Evolutionary conservation across 2,329 filamentous ascomycete genomes (phyloP).

Genomic region (Teratosphaeria epicoccoides): DNA sequence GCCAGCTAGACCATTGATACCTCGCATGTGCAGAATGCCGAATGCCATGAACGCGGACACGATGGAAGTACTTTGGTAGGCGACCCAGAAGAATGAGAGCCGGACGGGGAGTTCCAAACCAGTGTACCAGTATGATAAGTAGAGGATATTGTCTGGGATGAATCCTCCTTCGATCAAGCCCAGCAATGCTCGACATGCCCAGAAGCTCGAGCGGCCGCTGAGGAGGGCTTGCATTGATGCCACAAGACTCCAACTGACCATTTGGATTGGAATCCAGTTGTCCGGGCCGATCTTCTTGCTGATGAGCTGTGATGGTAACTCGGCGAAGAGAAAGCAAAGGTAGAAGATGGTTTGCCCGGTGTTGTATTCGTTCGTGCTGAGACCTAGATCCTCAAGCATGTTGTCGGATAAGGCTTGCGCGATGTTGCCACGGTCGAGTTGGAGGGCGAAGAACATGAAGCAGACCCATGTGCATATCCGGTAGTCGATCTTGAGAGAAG

Average conservation of each 20-base stretch:
- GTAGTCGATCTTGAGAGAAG: slow-evolving; percentile 36
- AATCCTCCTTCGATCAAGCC: slow-evolving; percentile 40
- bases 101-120: slow-evolving; percentile 57
- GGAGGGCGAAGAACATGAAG: slow-evolving; percentile 44
- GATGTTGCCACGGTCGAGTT: slow-evolving; percentile 44
- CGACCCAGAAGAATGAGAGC: slow-evolving; percentile 58
- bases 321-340: slow-evolving; percentile 59
- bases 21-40: slow-evolving; percentile 39
- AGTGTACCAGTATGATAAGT: slow-evolving; percentile 67
- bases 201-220: slow-evolving; percentile 27
- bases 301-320: slow-evolving; percentile 32
- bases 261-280: slow-evolving; percentile 30
- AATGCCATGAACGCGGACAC: slow-evolving; percentile 39
- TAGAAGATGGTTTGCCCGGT: slow-evolving; percentile 53
- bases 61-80: slow-evolving; percentile 45
- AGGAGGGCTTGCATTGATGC: slow-evolving; percentile 26
- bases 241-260: slow-evolving; percentile 37
- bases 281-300: slow-evolving; percentile 36
- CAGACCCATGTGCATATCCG: slow-evolving; percentile 43
- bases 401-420: slow-evolving; percentile 21
- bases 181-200: slow-evolving; percentile 29
- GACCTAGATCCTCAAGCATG: slow-evolving; percentile 40
- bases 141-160: slow-evolving; percentile 54
- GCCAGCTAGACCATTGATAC: slow-evolving; percentile 40
- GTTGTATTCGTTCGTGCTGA: slow-evolving; percentile 43